phyloP scores from a whole-genome alignment of 2,329 filamentous ascomycete genomes.

The Berkeleyomyces rouxiae region DNA sequence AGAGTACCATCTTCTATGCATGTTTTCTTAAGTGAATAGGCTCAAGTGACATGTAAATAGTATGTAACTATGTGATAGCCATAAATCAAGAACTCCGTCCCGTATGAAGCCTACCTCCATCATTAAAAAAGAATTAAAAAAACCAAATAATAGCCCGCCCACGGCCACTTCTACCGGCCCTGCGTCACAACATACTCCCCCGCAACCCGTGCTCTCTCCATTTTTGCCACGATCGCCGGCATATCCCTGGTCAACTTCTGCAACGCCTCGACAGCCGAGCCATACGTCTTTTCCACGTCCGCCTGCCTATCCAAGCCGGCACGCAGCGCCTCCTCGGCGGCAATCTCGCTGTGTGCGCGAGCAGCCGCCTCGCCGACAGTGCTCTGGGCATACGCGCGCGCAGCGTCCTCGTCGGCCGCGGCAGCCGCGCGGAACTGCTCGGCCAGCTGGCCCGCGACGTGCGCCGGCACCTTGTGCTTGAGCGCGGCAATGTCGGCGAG shows the following conservation, averaged over 20 bases:
- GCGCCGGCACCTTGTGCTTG: constrained; percentile 35
- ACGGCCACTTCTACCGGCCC: constrained; percentile 11
- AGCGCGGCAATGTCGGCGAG: constrained; percentile 45
- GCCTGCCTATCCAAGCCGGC: constrained; percentile 27
- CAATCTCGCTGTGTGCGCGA: constrained; percentile 18
- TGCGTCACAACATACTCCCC: constrained; percentile 38
- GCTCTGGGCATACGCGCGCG: constrained; percentile 20
- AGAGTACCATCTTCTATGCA: neutral
- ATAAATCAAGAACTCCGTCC: neutral
- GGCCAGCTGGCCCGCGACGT: constrained; percentile 28
- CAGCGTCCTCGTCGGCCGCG: constrained; percentile 30
- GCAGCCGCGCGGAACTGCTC: constrained; percentile 25
- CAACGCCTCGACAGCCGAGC: constrained; percentile 32
- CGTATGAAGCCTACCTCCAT: neutral
- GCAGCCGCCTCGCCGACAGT: constrained; percentile 15
- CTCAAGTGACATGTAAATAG: neutral
- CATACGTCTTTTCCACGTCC: constrained; percentile 30
- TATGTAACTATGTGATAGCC: neutral
- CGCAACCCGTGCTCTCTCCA: constrained; percentile 46
- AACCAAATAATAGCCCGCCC: neutral
- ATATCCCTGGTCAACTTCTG: constrained; percentile 40
- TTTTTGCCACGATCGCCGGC: constrained; percentile 44
- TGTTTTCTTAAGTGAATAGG: neutral
- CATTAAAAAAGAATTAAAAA: neutral
- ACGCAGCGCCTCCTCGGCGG: constrained; percentile 21